These are phyloP conservation scores for Microsporum audouinii DNA, from an alignment of 2,329 filamentous ascomycete species.

Conservation along the genomic window DNA sequence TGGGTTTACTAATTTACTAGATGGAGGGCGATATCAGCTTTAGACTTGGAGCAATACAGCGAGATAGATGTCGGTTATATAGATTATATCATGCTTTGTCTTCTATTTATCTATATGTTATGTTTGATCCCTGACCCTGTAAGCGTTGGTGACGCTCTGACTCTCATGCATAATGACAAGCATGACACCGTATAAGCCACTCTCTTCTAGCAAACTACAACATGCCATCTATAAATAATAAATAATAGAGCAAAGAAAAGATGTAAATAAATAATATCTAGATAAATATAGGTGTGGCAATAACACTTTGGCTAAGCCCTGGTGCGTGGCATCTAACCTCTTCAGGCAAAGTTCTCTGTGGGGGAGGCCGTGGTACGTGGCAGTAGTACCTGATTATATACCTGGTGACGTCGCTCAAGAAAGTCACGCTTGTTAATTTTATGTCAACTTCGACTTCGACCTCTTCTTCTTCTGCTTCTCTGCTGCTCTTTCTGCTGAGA, in stretches of 20 bases:
- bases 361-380: background rate
- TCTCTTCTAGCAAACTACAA: background rate
- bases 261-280: background rate
- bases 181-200: background rate
- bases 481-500: background rate
- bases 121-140: background rate
- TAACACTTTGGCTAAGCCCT: background rate
- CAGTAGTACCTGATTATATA: background rate
- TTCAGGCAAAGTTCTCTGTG: background rate
- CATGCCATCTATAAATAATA: background rate
- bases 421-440: background rate
- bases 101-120: background rate
- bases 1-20: conserved; percentile 14
- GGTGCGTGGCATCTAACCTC: background rate
- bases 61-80: background rate
- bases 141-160: background rate
- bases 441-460: background rate
- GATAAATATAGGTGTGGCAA: background rate
- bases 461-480: background rate
- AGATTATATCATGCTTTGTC: background rate
- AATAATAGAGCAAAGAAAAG: background rate
- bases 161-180: background rate
- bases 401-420: background rate
- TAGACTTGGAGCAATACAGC: background rate
- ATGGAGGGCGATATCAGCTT: background rate